Conservation (phyloP, 169 alveolate species). For the Plasmodium cynomolgi region DNA sequence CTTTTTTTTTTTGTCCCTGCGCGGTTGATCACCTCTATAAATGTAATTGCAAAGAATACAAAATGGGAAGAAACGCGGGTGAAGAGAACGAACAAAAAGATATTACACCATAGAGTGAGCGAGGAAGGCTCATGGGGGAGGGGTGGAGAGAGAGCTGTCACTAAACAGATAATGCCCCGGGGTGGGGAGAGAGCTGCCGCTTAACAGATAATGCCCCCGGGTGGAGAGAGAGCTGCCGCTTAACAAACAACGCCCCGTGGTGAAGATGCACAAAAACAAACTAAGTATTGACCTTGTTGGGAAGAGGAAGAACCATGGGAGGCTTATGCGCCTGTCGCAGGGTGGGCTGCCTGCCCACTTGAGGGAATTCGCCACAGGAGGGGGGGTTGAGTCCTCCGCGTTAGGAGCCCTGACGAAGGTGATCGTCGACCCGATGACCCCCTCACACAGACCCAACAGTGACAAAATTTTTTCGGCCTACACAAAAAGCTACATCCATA, state of each 20-base stretch:
- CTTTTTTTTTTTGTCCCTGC: background rate
- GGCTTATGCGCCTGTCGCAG: background rate
- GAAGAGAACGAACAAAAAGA: background rate
- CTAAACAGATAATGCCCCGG: background rate
- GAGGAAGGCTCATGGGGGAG: background rate
- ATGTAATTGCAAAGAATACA: background rate
- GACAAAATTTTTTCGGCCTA: constrained; percentile 41
- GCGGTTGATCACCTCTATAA: background rate
- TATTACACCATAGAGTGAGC: background rate
- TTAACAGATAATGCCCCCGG: background rate
- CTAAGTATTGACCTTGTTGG: background rate
- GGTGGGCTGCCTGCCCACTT: background rate
- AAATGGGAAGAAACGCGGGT: background rate
- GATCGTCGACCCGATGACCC: background rate
- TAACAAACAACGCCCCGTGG: background rate
- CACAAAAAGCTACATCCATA: constrained; percentile 48
- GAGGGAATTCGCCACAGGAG: background rate
- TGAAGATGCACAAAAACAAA: background rate
- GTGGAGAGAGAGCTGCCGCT: background rate
- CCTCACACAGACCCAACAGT: background rate
- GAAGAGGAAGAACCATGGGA: constrained; percentile 5
- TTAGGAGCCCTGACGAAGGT: background rate
- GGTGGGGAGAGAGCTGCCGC: background rate
- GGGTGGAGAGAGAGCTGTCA: background rate
- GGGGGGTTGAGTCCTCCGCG: background rate